A percentile compares a stretch with the other conserved stretches of the same genome.
Evolutionary conservation across 768 basidiomycete species (phyloP).

Genomic region (Solioccasus polychromus): DNA sequence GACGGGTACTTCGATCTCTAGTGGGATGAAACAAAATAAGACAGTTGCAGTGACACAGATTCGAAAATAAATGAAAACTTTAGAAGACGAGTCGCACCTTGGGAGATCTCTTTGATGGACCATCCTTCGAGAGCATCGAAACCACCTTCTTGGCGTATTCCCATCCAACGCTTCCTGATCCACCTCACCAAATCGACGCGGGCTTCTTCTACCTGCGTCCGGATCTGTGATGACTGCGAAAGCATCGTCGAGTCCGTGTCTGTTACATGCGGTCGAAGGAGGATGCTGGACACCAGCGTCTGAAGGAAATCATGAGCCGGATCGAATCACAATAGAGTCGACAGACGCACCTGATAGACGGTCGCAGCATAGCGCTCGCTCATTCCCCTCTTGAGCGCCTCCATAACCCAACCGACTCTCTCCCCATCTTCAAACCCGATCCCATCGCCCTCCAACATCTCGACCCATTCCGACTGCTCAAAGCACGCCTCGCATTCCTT

Average conservation of each 20-base stretch:
- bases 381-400: slow-evolving; percentile 58
- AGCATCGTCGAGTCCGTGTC: slow-evolving; percentile 62
- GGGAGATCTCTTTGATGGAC: slow-evolving; percentile 80
- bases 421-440: slow-evolving; percentile 77
- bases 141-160: slow-evolving; percentile 69
- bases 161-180: slow-evolving; percentile 77
- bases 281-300: slow-evolving; percentile 70
- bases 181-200: slow-evolving; percentile 46
- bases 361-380: slow-evolving; percentile 59
- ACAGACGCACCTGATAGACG: slow-evolving; percentile 69
- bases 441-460: slow-evolving; percentile 71
- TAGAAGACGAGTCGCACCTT: slow-evolving; percentile 19
- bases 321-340: neutral
- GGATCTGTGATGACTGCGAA: slow-evolving; percentile 64
- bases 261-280: slow-evolving; percentile 64
- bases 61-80: neutral
- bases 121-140: slow-evolving; percentile 83
- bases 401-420: slow-evolving; percentile 73
- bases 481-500: slow-evolving; percentile 63
- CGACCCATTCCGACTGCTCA: slow-evolving; percentile 65
- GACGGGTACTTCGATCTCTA: slow-evolving; percentile 77
- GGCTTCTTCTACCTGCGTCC: slow-evolving; percentile 71
- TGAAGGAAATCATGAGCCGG: slow-evolving; percentile 21
- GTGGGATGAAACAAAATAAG: neutral
- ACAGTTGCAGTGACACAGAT: slow-evolving; percentile 1